Base-by-base conservation (phyloP, 169 alveolate genomes). In the Cryptosporidium meleagridis region DNA sequence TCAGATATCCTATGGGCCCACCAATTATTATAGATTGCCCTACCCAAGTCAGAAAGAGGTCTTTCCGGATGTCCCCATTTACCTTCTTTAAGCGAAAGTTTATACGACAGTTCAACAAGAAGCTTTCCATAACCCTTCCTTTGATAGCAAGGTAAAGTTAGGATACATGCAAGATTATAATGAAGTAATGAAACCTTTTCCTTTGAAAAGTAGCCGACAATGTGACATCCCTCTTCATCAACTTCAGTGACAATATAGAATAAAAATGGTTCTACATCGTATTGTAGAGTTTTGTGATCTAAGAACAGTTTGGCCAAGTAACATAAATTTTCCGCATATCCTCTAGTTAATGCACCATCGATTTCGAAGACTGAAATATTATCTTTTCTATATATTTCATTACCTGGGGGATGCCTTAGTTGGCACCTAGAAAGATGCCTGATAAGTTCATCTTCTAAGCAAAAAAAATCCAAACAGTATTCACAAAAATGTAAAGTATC, bases 371-470 rank as follows among this genome's bases (percentile, higher is more conserved):
- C 95, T 3, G 99, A 95, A 7, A 97, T 93, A 80, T 96, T 95
- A 10, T 95, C 98, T 68, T 97, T 98, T 91, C 95, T 75, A 93
- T 98, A 98, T 3, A 98, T 98, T 94, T 98, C 99, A 94, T 98
- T 97, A 41, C 99, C 99, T 21, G 99, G 99, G 0, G 99, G 99
- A 80, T 96, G 98, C n/a, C 97, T 85, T 31, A 97, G 85, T 45
- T 93, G 96, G 75, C 99, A 97, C 33, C 94, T 92, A 39, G 86
- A 73, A 53, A 84, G 85, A 93, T 97, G 99, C 58, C 98, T 93
- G 58, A 91, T 92, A 35, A 97, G 91, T 91, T 97, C 99, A 65
- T 68, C 91, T 65, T 95, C 96, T 39, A 67, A 44, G 52, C 93
- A 84, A 91, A 95, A 97, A 87, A 96, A 97, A 31, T 93, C 84